Evolutionary conservation across 2,329 filamentous ascomycete species (phyloP), one percentile per base, ranked within the genome.

Genomic region (Phaeosphaeriaceae sp.): DNA sequence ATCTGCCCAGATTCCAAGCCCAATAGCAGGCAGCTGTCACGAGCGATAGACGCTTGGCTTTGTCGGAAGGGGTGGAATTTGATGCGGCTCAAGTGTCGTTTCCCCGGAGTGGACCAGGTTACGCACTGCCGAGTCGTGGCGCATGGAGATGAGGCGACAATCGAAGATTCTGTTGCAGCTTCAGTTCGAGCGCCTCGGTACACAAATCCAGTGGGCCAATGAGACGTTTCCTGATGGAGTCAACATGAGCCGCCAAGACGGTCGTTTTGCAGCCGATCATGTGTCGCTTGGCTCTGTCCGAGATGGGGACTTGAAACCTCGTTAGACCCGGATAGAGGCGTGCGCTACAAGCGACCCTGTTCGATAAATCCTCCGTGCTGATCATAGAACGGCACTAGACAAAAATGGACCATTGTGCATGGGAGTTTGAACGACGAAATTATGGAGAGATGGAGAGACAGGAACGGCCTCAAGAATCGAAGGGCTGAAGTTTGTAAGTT

Each of bases 21-120:
- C 62, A 65, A 55, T 65, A 60, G 59, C 57, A 65, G 61, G 58
- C 53, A 48, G 56, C 61, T 68, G 61, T 67, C 66, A 61, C 61
- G 66, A 64, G 54, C 5, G 49, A 47, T 54, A 49, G 45, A 52
- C 46, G 57, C 66, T 69, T 66, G 60, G 60, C 61, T 44, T 49
- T 53, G 50, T 54, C 48, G 56, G 54, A 52, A 58, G 54, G 53
- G 57, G 59, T 45, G 49, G 53, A 50, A 53, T 56, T 47, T 66
- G 68, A 68, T 74, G 73, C 66, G 70, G 74, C 72, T 74, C 63
- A 66, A 70, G 62, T 68, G 62, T 64, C 63, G 68, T 66, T 67
- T 67, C 54, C 57, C 54, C 51, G 13, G 41, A 50, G 65, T 70
- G 68, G 71, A 62, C 60, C 63, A 31, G 52, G 47, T 53, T 54